phyloP scores from a whole-genome alignment of 2,329 filamentous ascomycete species.

The Colletotrichum limetticola region DNA sequence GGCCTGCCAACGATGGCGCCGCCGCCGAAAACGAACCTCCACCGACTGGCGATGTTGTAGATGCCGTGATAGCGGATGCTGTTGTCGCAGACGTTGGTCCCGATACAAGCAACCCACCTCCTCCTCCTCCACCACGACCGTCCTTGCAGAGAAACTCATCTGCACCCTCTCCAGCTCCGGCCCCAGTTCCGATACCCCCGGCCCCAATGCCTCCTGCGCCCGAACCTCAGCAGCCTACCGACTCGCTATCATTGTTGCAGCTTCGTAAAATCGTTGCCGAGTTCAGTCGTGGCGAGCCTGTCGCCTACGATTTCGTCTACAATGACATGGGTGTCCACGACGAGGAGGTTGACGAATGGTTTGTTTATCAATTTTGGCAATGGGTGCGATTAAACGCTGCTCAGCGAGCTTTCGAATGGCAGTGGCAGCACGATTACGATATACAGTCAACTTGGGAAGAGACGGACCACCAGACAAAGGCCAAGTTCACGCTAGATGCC shows the following conservation, averaged over 20 bases:
- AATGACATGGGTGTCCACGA: slow-evolving; percentile 78
- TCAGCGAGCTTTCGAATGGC: slow-evolving; percentile 79
- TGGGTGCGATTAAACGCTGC: slow-evolving; percentile 81
- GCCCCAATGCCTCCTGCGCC: slow-evolving; percentile 36
- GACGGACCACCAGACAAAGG: slow-evolving; percentile 65
- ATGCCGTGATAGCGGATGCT: slow-evolving; percentile 56
- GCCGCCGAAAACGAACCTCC: slow-evolving; percentile 33
- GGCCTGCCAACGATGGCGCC: slow-evolving; percentile 46
- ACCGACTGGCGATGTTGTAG: slow-evolving; percentile 51
- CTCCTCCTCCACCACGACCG: slow-evolving; percentile 44
- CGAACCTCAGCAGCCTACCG: slow-evolving; percentile 58
- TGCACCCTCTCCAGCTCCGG: slow-evolving; percentile 31
- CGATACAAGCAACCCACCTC: slow-evolving; percentile 49
- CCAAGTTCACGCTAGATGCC: slow-evolving; percentile 66
- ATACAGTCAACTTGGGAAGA: slow-evolving; percentile 72
- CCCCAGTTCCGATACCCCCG: slow-evolving; percentile 36
- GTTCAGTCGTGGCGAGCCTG: slow-evolving; percentile 74
- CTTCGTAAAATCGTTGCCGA: slow-evolving; percentile 79
- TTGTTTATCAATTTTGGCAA: slow-evolving; percentile 89
- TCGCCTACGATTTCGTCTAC: slow-evolving; percentile 88
- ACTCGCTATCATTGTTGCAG: slow-evolving; percentile 81
- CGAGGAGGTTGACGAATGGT: slow-evolving; percentile 98
- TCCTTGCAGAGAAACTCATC: slow-evolving; percentile 42
- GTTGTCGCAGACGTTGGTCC: slow-evolving; percentile 50
- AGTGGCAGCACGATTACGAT: slow-evolving; percentile 70